phyloP scores from a whole-genome alignment of 176 grass and related monocot genomes.

The Oryza coarctata region DNA sequence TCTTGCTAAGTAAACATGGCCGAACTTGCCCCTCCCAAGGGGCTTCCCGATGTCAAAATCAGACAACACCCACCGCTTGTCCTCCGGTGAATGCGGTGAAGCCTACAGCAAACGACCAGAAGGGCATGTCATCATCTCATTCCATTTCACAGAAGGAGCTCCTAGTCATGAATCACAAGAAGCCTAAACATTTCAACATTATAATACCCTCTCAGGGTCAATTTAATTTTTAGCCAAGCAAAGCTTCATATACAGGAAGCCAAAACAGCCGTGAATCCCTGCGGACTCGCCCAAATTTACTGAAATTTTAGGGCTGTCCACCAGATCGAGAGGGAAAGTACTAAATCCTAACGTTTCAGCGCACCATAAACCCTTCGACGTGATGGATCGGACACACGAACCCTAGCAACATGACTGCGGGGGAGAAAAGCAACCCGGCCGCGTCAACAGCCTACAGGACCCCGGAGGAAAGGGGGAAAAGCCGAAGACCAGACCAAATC shows the following conservation, averaged over 20 bases:
- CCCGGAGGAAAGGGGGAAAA: not conserved
- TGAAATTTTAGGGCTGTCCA: not conserved
- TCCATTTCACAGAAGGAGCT: not conserved
- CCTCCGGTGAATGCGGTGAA: slow-evolving; percentile 38
- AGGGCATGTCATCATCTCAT: not conserved
- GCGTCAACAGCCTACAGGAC: not conserved
- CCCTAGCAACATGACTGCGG: not conserved
- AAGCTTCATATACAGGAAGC: not conserved
- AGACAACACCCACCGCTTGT: slow-evolving; percentile 71
- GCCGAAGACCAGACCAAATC: not conserved
- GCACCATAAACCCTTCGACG: not conserved
- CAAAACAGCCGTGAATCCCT: not conserved
- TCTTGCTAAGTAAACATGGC: slow-evolving; percentile 89
- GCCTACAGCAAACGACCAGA: slow-evolving; percentile 30
- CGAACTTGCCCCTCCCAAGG: slow-evolving; percentile 92
- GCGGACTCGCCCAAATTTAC: not conserved
- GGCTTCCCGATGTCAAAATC: slow-evolving; percentile 92
- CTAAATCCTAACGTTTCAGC: not conserved
- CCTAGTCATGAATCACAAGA: not conserved
- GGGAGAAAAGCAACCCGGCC: not conserved
- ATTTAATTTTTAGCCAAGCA: slow-evolving; percentile 20
- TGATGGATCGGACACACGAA: not conserved
- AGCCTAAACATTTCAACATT: not conserved
- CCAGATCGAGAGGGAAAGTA: not conserved
- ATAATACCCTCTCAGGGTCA: not conserved